Base-by-base conservation (phyloP, 257 asterid genomes). In the Echium plantagineum region DNA sequence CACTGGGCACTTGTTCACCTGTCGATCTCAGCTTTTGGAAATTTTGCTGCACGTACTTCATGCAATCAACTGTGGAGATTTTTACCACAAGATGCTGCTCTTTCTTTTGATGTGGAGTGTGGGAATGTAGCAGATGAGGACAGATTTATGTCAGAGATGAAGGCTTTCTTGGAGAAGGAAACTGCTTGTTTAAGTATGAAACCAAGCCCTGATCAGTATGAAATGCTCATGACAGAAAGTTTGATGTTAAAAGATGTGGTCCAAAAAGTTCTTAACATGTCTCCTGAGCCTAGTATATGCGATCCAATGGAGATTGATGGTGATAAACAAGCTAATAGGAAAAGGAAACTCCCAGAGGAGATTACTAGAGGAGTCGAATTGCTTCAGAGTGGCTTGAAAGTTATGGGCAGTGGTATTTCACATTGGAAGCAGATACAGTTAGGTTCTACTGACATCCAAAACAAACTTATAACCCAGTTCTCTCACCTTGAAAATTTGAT, bases 1-100 rank as follows among this genome's bases (percentile, higher is more conserved):
- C 99, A 93, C 18, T 93, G 99, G 99, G 97, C 97, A 12, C 78
- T 89, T 47, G 78, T 71, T 74, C 97, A 93, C 77, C 74, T 93
- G 28, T 74, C 90, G 51, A 67, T 89, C 71, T 52, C 87, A 5
- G 85, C 96, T 26, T 93, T 93, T 42, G 95, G 91, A 52, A 83
- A 79, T 66, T 93, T 93, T 61, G 99, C 99, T 26, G 78, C 87
- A 62, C 87, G 69, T 20, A 89, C 95, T 57, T 69, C 83, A 6
- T 93, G 96, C 65, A 78, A 70, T 64, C 77, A 89, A 42, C 83
- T 93, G 20, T 93, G 98, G 97, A 80, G 95, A 68, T 93, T 82
- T 54, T 87, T 93, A 51, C 98, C 97, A 7, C 80, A 76, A 55
- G 91, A 89, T 72, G 98, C 98, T 10, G 91, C 98, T 3, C 89